Evolutionary conservation across 441 rosid genomes (phyloP).

Genomic region (Erodium chrysanthum): DNA sequence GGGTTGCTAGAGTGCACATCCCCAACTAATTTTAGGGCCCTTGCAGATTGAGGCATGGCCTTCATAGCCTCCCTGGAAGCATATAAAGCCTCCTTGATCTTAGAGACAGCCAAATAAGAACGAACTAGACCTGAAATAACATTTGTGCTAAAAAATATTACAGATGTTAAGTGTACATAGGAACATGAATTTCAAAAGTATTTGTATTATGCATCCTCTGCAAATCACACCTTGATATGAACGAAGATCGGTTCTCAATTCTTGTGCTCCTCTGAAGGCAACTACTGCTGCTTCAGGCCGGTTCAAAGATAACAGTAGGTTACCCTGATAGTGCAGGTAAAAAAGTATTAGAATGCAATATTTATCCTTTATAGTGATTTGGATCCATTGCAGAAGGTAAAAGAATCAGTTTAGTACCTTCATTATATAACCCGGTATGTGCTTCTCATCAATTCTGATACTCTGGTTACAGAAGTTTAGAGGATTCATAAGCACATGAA

Average conservation of each 20-base stretch:
- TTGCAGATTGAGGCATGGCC: constrained; percentile 98
- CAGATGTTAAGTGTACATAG: background rate
- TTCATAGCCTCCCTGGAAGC: constrained; percentile 97
- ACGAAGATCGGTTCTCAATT: constrained; percentile 91
- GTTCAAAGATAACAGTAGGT: constrained; percentile 61
- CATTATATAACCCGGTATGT: constrained; percentile 80
- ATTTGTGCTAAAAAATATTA: constrained; percentile 19
- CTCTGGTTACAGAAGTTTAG: constrained; percentile 43
- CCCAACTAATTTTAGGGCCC: constrained; percentile 87
- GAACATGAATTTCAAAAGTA: background rate
- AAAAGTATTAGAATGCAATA: background rate
- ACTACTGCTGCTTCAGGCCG: constrained; percentile 79
- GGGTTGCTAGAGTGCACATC: constrained; percentile 87
- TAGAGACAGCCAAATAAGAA: constrained; percentile 77
- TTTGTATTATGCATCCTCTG: constrained; percentile 4
- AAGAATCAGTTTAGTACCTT: constrained; percentile 43
- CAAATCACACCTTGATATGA: constrained; percentile 72
- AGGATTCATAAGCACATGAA: background rate
- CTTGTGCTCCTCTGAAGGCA: constrained; percentile 87
- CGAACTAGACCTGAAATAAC: constrained; percentile 71
- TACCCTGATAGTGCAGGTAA: constrained; percentile 46
- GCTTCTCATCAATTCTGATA: constrained; percentile 81
- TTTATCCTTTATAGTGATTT: background rate
- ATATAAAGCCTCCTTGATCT: constrained; percentile 83
- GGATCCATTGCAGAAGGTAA: constrained; percentile 9